These are phyloP conservation scores for Colletotrichum spinosum DNA, from an alignment of 2,329 filamentous ascomycete genomes.

Conservation along the genomic window DNA sequence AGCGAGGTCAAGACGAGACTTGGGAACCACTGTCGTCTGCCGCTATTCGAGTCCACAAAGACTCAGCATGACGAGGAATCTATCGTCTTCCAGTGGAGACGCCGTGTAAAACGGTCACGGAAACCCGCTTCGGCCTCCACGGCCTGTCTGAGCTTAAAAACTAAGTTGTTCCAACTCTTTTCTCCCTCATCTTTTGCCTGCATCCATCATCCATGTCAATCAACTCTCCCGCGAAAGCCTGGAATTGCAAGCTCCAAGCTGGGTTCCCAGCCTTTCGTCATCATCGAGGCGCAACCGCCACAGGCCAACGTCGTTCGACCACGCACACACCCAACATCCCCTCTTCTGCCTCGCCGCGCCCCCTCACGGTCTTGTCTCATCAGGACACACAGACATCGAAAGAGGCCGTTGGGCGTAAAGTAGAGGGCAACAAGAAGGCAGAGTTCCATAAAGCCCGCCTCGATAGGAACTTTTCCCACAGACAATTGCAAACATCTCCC, in stretches of 20 bases:
- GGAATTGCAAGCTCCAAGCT: not conserved
- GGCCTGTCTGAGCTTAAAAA: constrained; percentile 31
- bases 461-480: constrained; percentile 24
- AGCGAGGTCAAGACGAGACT: too few species aligned
- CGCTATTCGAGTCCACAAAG: too few species aligned
- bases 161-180: constrained; percentile 19
- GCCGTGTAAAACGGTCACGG: constrained; percentile 14
- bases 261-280: constrained; percentile 22
- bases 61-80: constrained; percentile 13
- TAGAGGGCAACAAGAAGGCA: constrained; percentile 1
- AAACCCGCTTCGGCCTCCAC: constrained; percentile 31
- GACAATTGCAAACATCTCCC: constrained; percentile 16
- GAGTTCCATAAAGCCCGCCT: constrained; percentile 34
- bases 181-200: not conserved
- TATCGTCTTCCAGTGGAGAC: constrained; percentile 1
- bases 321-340: not conserved
- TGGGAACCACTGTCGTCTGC: too few species aligned
- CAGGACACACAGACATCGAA: constrained; percentile 30
- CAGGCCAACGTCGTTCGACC: not conserved
- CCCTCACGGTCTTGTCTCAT: constrained; percentile 30
- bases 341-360: constrained; percentile 20
- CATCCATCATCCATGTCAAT: constrained; percentile 15
- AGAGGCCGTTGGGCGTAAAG: constrained; percentile 11
- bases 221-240: constrained; percentile 11
- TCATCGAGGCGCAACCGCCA: constrained; percentile 10